Evolutionary conservation across 192 early-diverging fungal species (phyloP).

Genomic region (Anaeromyces robustus): DNA sequence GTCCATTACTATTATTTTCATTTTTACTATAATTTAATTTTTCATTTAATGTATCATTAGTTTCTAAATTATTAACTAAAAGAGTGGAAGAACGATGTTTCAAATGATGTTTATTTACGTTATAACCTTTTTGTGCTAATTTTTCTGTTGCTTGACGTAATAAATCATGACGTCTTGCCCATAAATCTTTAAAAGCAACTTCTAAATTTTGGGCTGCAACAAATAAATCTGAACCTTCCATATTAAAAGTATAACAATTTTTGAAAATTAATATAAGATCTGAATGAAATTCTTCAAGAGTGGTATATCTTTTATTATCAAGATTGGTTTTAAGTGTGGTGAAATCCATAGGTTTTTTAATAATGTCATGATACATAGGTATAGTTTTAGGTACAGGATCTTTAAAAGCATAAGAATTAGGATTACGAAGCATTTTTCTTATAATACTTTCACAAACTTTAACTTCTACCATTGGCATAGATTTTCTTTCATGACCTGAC

Average conservation of each 20-base stretch:
- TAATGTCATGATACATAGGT: constrained; percentile 49
- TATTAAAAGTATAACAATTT: constrained; percentile 78
- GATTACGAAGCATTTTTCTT: constrained; percentile 14
- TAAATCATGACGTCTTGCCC: neutral
- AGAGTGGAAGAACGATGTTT: neutral
- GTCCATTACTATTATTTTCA: neutral
- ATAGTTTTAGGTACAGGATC: constrained; percentile 51
- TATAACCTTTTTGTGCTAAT: neutral
- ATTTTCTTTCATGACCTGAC: neutral
- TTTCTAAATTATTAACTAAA: neutral
- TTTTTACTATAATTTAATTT: neutral
- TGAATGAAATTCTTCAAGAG: constrained; percentile 49
- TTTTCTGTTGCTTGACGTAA: neutral
- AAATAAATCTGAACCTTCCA: constrained; percentile 17
- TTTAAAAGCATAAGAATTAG: constrained; percentile 36
- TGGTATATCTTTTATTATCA: constrained; percentile 41
- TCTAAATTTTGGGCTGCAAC: neutral
- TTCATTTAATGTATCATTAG: neutral
- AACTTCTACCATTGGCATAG: neutral
- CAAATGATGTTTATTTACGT: neutral
- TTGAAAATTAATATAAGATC: constrained; percentile 67
- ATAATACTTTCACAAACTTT: constrained; percentile 8
- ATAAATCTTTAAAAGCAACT: neutral
- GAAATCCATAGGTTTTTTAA: constrained; percentile 65
- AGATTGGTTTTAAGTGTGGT: constrained; percentile 49